phyloP scores from a whole-genome alignment of 2,329 filamentous ascomycete species.

The Fusarium kyushuense region DNA sequence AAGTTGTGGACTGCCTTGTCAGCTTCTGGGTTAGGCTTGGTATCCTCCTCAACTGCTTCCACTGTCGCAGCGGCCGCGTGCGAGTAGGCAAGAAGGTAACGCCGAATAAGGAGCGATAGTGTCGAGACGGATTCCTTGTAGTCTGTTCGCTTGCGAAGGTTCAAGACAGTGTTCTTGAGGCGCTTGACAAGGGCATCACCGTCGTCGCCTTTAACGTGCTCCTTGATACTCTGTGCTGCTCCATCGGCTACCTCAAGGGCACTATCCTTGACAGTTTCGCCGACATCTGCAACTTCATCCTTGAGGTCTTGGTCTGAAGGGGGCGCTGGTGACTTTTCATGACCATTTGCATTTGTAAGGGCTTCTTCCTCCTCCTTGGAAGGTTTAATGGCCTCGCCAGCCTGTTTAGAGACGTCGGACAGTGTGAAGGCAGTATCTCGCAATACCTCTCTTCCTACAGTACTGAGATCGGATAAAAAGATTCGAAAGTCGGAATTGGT shows the following conservation, averaged over 20 bases:
- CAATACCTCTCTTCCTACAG: conserved; percentile 85
- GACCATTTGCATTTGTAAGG: conserved; percentile 56
- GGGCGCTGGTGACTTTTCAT: conserved; percentile 32
- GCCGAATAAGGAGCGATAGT: conserved; percentile 78
- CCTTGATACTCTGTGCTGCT: conserved; percentile 76
- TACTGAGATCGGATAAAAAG: conserved; percentile 83
- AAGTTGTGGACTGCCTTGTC: conserved; percentile 83
- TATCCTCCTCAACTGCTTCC: conserved; percentile 74
- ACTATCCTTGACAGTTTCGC: conserved; percentile 65
- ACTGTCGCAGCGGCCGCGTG: conserved; percentile 76
- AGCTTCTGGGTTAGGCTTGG: conserved; percentile 78
- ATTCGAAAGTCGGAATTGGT: conserved; percentile 92
- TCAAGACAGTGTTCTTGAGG: conserved; percentile 79
- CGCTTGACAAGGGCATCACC: conserved; percentile 78
- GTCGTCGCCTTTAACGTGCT: conserved; percentile 79
- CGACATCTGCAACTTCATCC: conserved; percentile 66
- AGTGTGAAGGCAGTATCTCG: conserved; percentile 85
- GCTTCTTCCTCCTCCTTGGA: conserved; percentile 69
- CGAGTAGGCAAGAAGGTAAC: conserved; percentile 83
- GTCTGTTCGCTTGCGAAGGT: conserved; percentile 80
- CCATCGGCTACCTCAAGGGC: conserved; percentile 66
- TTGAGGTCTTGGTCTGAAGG: conserved; percentile 73
- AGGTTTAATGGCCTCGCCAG: conserved; percentile 79
- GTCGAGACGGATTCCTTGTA: conserved; percentile 90
- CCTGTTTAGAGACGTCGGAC: conserved; percentile 79